These are phyloP conservation scores for Meripilus lineatus DNA, from an alignment of 1,284 basidiomycete species.

Conservation along the genomic window DNA sequence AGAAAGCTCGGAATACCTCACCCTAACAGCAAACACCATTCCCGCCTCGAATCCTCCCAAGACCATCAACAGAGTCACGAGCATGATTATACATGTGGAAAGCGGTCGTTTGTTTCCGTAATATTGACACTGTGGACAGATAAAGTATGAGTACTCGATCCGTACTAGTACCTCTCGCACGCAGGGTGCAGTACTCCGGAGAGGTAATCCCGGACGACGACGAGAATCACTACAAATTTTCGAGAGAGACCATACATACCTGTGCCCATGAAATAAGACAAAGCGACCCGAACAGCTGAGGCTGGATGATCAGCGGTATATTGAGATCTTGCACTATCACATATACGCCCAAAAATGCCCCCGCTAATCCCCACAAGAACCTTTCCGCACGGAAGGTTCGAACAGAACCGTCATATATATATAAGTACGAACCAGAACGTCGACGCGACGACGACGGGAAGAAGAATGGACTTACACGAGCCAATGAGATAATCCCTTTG, in stretches of 20 bases:
- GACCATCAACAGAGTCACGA: constrained; percentile 33
- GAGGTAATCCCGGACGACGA: no score
- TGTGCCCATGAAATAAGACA: constrained; percentile 64
- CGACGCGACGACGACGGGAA: no score
- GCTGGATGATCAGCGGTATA: constrained; percentile 72
- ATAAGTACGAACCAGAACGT: background rate
- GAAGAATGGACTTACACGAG: constrained; percentile 53
- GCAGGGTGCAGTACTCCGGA: no score
- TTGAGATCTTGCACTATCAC: constrained; percentile 63
- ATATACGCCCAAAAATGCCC: constrained; percentile 68
- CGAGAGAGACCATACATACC: constrained; percentile 28
- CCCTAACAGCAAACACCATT: constrained; percentile 54
- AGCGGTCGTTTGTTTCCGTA: constrained; percentile 44
- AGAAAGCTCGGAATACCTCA: no score
- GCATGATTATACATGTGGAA: constrained; percentile 24
- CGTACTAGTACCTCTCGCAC: no score
- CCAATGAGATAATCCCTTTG: constrained; percentile 66
- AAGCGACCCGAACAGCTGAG: constrained; percentile 66
- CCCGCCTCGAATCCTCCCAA: constrained; percentile 57
- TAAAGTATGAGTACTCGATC: constrained; percentile 10
- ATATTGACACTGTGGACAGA: constrained; percentile 49
- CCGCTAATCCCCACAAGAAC: constrained; percentile 62
- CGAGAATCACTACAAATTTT: no score
- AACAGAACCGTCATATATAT: background rate
- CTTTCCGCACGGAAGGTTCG: constrained; percentile 25